A percentile compares a stretch with the other conserved stretches of the same genome.
phyloP scores from a whole-genome alignment of 1,139 yeast species.

The Hansenula lynferdii region DNA sequence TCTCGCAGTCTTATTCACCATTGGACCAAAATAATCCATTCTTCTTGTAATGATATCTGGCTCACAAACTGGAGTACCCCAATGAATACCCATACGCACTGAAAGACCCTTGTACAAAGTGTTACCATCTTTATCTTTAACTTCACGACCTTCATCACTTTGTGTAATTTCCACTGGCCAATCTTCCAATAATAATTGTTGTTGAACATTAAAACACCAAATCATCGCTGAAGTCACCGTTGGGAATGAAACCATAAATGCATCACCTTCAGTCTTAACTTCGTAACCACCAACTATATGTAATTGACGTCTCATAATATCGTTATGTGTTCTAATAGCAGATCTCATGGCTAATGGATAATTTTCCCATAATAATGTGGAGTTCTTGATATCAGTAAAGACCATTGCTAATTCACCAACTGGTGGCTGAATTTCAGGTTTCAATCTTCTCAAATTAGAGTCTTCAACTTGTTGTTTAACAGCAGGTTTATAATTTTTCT shows the following conservation, averaged over 20 bases:
- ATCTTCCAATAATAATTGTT: constrained; percentile 75
- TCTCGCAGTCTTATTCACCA: constrained; percentile 94
- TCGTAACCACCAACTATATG: constrained; percentile 96
- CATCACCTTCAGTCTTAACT: constrained; percentile 99
- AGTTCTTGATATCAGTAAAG: constrained; percentile 94
- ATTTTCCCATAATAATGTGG: constrained; percentile 90
- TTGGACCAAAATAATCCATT: constrained; percentile 99
- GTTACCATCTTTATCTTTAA: constrained; percentile 61
- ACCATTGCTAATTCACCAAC: constrained; percentile 92
- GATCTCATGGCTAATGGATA: constrained; percentile 94
- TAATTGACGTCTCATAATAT: constrained; percentile 89
- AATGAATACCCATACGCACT: constrained; percentile 96
- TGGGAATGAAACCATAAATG: constrained; percentile 97
- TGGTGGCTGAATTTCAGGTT: constrained; percentile 94
- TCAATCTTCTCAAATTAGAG: constrained; percentile 73
- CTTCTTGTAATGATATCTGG: constrained; percentile 90
- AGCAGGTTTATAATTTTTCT: constrained; percentile 42
- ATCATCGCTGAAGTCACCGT: constrained; percentile 85
- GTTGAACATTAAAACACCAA: constrained; percentile 95
- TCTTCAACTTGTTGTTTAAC: constrained; percentile 57
- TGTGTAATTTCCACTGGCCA: constrained; percentile 96
- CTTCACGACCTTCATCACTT: constrained; percentile 79
- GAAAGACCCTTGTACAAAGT: constrained; percentile 81
- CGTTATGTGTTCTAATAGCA: constrained; percentile 91
- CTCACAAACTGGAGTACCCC: constrained; percentile 98